phyloP scores from a whole-genome alignment of 805 yeast species.

The Maudiozyma saulgeensis region DNA sequence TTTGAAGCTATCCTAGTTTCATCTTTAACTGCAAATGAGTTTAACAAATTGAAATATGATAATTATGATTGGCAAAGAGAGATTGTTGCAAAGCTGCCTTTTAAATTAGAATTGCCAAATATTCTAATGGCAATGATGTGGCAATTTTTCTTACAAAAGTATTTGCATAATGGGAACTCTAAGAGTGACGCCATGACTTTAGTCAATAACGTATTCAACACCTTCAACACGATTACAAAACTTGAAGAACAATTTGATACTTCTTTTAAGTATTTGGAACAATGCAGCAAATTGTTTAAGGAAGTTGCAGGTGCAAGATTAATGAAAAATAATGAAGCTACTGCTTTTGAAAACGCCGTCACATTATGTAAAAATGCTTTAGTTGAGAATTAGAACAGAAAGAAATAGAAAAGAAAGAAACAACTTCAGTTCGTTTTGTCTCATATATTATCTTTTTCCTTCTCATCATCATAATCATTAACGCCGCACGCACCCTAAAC shows the following conservation, averaged over 20 bases:
- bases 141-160: conserved; percentile 29
- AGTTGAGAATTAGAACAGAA: not conserved
- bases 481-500: too few species aligned
- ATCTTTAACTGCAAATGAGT: conserved; percentile 46
- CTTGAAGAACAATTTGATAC: conserved; percentile 22
- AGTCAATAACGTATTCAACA: conserved; percentile 22
- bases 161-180: conserved; percentile 27
- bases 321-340: conserved; percentile 15
- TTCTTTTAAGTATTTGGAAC: conserved; percentile 15
- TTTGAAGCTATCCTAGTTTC: conserved; percentile 44
- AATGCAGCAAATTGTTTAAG: conserved; percentile 11
- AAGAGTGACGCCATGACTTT: conserved; percentile 25
- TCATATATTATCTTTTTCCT: too few species aligned
- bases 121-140: conserved; percentile 45
- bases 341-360: conserved; percentile 17
- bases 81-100: conserved; percentile 52
- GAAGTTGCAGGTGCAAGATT: conserved; percentile 14
- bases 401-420: not conserved
- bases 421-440: not conserved
- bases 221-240: conserved; percentile 22
- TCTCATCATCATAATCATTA: too few species aligned
- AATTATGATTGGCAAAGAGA: conserved; percentile 47
- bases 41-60: conserved; percentile 39
- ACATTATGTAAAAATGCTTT: conserved; percentile 15
- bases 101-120: conserved; percentile 44